Conservation (phyloP, 2,329 filamentous ascomycete species). For the Fusarium humuli region DNA sequence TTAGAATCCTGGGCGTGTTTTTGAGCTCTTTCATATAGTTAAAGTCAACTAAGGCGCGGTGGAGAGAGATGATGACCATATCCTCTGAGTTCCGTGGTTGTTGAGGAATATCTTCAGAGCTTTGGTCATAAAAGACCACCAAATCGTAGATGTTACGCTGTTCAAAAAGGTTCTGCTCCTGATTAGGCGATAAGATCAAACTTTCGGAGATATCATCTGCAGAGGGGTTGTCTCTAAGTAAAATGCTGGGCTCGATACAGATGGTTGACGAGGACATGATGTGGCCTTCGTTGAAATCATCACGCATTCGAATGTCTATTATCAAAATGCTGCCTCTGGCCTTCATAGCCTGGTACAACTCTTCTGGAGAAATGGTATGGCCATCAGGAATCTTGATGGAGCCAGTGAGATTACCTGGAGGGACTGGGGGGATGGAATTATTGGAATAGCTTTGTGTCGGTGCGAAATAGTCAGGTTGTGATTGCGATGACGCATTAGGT, state of each 20-base stretch:
- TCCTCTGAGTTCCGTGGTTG: conserved; percentile 54
- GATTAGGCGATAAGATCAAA: conserved; percentile 75
- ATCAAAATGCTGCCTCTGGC: conserved; percentile 73
- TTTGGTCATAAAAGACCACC: conserved; percentile 89
- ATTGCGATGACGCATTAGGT: conserved; percentile 45
- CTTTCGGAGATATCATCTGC: conserved; percentile 73
- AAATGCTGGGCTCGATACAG: conserved; percentile 85
- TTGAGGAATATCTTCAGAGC: conserved; percentile 64
- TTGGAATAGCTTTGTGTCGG: conserved; percentile 46
- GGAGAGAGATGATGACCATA: conserved; percentile 75
- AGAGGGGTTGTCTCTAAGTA: conserved; percentile 74
- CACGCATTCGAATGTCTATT: conserved; percentile 85
- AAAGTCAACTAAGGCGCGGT: conserved; percentile 84
- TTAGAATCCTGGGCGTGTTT: conserved; percentile 78
- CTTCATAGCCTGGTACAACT: conserved; percentile 77
- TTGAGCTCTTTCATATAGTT: conserved; percentile 82
- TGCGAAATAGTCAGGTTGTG: conserved; percentile 51
- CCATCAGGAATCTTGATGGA: conserved; percentile 63
- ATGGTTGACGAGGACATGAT: conserved; percentile 86
- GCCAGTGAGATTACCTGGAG: conserved; percentile 57
- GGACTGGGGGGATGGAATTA: conserved; percentile 47
- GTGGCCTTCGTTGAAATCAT: conserved; percentile 88
- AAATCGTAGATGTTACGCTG: conserved; percentile 82
- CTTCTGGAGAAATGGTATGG: conserved; percentile 72
- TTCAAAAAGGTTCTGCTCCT: conserved; percentile 81